Conservation (phyloP, 139 green algal genomes). For the Coelastrella sp. region DNA sequence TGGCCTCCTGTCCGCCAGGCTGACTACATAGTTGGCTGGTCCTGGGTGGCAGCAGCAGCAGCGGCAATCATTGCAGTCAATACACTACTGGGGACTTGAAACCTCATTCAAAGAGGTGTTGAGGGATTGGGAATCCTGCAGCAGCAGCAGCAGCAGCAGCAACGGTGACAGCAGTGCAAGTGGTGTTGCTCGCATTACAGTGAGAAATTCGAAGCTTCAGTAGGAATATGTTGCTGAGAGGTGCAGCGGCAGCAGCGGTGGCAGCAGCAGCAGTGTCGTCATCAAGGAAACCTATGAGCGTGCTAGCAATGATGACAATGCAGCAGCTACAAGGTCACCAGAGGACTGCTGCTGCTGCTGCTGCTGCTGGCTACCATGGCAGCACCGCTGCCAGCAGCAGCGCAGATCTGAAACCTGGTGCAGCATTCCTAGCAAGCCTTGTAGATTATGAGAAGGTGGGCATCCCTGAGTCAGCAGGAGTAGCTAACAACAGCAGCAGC, state of each 20-base stretch:
- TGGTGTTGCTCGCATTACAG: too few relatives aligned
- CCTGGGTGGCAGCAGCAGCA: slow-evolving; percentile 8
- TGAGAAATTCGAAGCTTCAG: too few relatives aligned
- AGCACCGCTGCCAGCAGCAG: slow-evolving; percentile 35
- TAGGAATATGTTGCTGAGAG: neutral
- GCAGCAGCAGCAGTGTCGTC: slow-evolving; percentile 17
- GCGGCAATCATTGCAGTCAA: neutral
- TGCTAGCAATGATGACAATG: too few relatives aligned
- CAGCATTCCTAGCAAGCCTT: slow-evolving; percentile 48
- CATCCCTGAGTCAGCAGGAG: slow-evolving; percentile 75
- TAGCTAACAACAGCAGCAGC: slow-evolving; percentile 23
- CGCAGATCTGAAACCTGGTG: neutral
- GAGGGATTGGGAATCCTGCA: too few relatives aligned
- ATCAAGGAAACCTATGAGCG: too few relatives aligned
- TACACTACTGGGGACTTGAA: neutral
- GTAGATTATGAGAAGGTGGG: slow-evolving; percentile 77
- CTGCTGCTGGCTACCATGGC: neutral
- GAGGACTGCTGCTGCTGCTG: slow-evolving; percentile 10
- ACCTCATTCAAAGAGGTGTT: too few relatives aligned
- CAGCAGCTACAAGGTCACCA: neutral
- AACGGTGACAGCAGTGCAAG: too few relatives aligned
- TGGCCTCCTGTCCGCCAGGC: slow-evolving; percentile 44
- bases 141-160: slow-evolving; percentile 31
- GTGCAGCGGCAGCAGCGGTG: neutral
- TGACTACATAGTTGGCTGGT: slow-evolving; percentile 10